Conservation (phyloP, 345 rosid species). For the Ailanthus altissimus region DNA sequence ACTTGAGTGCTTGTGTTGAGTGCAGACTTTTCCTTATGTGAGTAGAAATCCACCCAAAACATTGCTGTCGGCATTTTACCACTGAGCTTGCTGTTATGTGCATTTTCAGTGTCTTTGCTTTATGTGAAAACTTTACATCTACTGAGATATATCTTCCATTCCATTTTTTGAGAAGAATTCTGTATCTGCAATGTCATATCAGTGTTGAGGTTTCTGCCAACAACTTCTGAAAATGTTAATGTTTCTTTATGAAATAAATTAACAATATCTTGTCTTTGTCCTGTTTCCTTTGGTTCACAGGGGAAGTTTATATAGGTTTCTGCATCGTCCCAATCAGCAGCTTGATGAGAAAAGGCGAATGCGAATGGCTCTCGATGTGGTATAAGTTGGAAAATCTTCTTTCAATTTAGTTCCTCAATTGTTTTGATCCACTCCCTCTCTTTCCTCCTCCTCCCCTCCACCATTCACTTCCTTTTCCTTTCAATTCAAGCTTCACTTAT, state of each 20-base stretch:
- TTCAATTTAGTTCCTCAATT: neutral
- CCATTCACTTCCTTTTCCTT: conserved; percentile 5
- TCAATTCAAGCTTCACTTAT: conserved; percentile 18
- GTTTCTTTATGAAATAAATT: neutral
- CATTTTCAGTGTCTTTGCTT: conserved; percentile 3
- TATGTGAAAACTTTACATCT: conserved; percentile 19
- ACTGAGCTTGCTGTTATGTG: neutral
- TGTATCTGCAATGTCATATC: conserved; percentile 3
- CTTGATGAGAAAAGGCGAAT: conserved; percentile 89
- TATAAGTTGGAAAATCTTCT: conserved; percentile 34
- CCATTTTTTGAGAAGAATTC: conserved; percentile 3
- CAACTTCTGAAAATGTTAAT: neutral
- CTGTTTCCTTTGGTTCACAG: conserved; percentile 38
- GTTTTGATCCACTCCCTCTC: neutral
- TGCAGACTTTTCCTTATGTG: neutral
- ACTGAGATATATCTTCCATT: neutral
- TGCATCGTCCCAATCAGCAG: conserved; percentile 76
- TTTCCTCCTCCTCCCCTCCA: neutral
- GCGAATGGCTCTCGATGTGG: conserved; percentile 99
- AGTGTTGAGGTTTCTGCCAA: conserved; percentile 15
- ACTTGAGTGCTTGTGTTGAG: neutral
- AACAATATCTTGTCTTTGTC: conserved; percentile 5
- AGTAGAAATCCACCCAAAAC: neutral
- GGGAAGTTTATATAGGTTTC: conserved; percentile 90
- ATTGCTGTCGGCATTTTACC: conserved; percentile 1